Evolutionary conservation across 73 alveolate species (phyloP).

Genomic region (Symbiodinium pilosum): DNA sequence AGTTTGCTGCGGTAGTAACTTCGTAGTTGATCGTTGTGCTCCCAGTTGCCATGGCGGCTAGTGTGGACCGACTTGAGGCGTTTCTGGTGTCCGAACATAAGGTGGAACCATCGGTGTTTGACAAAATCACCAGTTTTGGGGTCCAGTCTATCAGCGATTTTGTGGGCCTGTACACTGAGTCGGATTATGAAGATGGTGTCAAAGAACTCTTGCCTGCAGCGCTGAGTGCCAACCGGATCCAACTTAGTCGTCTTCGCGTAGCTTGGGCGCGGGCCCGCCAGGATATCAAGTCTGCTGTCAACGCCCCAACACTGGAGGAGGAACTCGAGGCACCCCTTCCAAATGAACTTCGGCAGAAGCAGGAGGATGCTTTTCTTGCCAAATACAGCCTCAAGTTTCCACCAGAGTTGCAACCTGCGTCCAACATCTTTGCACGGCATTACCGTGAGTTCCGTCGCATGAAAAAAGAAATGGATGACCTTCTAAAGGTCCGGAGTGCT

Average conservation of each 20-base stretch:
- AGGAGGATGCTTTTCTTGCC: conserved; percentile 29
- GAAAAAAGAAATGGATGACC: conserved; percentile 16
- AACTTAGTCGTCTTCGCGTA: conserved; percentile 10
- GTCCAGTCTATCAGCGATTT: background rate
- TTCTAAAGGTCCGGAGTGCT: background rate
- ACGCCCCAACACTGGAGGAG: no score
- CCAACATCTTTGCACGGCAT: conserved; percentile 12
- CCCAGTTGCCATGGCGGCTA: background rate
- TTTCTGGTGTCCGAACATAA: background rate
- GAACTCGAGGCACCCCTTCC: no score
- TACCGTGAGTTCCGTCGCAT: conserved; percentile 17
- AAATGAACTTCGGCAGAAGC: background rate
- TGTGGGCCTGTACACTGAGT: background rate
- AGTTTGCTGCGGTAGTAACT: background rate
- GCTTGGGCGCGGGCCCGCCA: conserved; percentile 13
- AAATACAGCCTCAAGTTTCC: conserved; percentile 11
- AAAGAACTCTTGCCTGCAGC: conserved; percentile 8
- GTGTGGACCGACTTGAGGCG: background rate
- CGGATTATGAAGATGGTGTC: background rate
- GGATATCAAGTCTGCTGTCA: background rate
- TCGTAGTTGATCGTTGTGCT: background rate
- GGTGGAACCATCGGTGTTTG: background rate
- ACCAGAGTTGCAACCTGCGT: conserved; percentile 7
- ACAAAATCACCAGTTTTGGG: background rate
- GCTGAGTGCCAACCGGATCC: background rate